These are phyloP conservation scores for Solanum ossicruentum DNA, from an alignment of 257 asterid genomes.

Conservation along the genomic window DNA sequence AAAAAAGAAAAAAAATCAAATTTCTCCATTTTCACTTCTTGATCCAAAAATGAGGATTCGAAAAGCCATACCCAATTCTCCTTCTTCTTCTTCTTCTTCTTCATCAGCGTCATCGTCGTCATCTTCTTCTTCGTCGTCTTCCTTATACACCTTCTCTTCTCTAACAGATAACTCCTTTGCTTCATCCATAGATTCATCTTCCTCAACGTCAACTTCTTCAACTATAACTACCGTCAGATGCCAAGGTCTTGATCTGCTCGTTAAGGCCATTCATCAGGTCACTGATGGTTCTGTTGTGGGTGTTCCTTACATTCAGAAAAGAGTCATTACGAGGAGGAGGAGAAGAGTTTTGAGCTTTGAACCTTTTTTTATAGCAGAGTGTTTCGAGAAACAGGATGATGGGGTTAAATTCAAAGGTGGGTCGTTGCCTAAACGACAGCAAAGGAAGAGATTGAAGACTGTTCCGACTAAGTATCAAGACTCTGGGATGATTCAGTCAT, in stretches of 20 bases:
- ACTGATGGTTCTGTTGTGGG: conserved; percentile 65
- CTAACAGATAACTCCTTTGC: not conserved
- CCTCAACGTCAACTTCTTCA: conserved; percentile 1
- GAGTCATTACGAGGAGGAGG: conserved; percentile 44
- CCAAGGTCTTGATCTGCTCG: conserved; percentile 83
- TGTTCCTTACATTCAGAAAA: conserved; percentile 71
- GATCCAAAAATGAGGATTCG: not conserved
- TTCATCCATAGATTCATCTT: conserved; percentile 6
- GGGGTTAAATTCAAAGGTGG: not conserved
- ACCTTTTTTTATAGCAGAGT: not conserved
- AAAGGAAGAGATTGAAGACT: conserved; percentile 14
- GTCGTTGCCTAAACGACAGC: conserved; percentile 12
- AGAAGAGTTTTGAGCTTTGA: conserved; percentile 22
- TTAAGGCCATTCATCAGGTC: conserved; percentile 73
- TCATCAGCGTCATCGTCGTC: not conserved
- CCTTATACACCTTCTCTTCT: not conserved
- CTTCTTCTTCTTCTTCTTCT: not conserved
- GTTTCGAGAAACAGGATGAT: not conserved
- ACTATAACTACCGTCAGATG: conserved; percentile 41
- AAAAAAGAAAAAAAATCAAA: not conserved
- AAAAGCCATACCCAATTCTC: conserved; percentile 2
- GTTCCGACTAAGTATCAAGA: conserved; percentile 25
- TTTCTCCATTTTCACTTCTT: not conserved
- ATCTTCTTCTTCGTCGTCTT: conserved; percentile 6
- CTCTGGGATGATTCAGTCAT: conserved; percentile 19